Evolutionary conservation across 805 yeast species (phyloP), one percentile per base, ranked within the genome.

Genomic region (Sungouiozyma intestinalis): DNA sequence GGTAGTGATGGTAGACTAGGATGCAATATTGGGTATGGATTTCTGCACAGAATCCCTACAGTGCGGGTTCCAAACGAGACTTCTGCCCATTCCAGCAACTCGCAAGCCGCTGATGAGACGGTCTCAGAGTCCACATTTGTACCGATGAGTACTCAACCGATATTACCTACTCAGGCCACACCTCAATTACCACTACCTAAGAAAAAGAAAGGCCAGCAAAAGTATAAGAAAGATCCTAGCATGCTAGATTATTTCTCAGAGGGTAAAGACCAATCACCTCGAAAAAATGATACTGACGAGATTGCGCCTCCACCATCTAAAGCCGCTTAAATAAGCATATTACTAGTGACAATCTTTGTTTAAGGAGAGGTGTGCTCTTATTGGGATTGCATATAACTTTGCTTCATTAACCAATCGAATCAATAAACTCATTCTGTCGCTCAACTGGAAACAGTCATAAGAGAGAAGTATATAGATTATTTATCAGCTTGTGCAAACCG

Each of bases 21-120:
- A 2, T 87, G 96, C 64, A 94, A 88, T 49, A 94, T 90, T 16
- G 97, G 97, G 0, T 88, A 87, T 54, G 98, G 98, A 0, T 70
- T 83, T 40, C 66, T 90, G 40, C 97, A 90, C 57, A 67, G 92
- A 46, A 63, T 85, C n/a, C 96, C 97, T 1, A 76, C 77, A 1
- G 58, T 57, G 4, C 37, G 27, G 36, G 11, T 24, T 24, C 11
- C 14, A 29, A 20, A 19, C 6, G 17, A 31, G 4, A 17, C 14
- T 3, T 11, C 21, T 15, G n/a, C 20, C 14, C 17, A 24, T 27
- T 20, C 13, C 14, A 16, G 16, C 3, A 16, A n/a, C n/a, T n/a
- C 16, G 8, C 18, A 24, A 19, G 3, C 31, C 15, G 4, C 16
- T 27, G 2, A 37, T 33, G 19, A 31, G 13, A 31, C 41, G 3